These are phyloP conservation scores for Tuber indicum DNA, from an alignment of 495 filamentous ascomycete species.

Conservation along the genomic window DNA sequence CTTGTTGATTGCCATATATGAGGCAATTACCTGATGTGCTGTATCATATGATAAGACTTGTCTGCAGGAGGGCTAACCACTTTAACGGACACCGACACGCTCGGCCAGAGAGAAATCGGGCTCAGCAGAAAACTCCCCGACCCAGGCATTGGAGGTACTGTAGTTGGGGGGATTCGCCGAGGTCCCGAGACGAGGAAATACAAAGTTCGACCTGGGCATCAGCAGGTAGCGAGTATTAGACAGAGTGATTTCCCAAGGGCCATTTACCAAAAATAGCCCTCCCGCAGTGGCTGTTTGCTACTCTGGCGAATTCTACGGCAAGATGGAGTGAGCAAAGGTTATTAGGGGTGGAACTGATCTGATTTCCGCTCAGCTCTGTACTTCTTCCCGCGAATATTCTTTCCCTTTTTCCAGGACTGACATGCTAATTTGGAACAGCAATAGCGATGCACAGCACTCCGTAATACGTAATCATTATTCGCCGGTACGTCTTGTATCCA, in stretches of 20 bases:
- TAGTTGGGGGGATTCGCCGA: neutral
- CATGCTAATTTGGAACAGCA: neutral
- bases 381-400: too few species aligned
- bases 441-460: constrained; percentile 40
- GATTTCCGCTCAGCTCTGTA: constrained; percentile 24
- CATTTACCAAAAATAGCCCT: constrained; percentile 49
- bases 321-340: constrained; percentile 42
- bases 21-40: too few species aligned
- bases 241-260: constrained; percentile 47
- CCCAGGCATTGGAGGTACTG: accelerated
- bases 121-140: too few species aligned
- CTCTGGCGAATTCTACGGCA: constrained; percentile 46
- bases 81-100: too few species aligned
- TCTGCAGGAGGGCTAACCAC: too few species aligned
- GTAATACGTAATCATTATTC: constrained; percentile 47
- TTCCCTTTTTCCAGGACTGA: neutral
- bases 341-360: constrained; percentile 21
- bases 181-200: constrained; percentile 30
- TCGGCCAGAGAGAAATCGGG: too few species aligned
- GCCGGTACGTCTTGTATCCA: constrained; percentile 45
- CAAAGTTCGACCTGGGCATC: constrained; percentile 47
- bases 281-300: constrained; percentile 53
- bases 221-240: constrained; percentile 46
- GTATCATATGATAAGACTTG: too few species aligned
- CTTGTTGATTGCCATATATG: too few species aligned